These are phyloP conservation scores for Penicillium salamii DNA, from an alignment of 495 filamentous ascomycete genomes.

Conservation along the genomic window DNA sequence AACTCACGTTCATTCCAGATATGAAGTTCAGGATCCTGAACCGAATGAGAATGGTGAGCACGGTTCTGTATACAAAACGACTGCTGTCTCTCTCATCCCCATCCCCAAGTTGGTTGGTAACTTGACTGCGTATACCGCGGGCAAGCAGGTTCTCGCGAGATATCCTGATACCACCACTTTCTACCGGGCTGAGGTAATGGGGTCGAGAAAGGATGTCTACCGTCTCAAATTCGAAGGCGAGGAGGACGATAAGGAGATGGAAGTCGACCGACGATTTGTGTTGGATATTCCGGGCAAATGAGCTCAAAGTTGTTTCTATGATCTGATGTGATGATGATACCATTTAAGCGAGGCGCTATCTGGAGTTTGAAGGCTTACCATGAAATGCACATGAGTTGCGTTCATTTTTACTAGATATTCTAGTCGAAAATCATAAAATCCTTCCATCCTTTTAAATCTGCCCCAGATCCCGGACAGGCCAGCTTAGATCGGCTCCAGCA, in stretches of 20 bases:
- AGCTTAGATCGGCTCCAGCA: background rate
- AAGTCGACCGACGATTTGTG: constrained; percentile 76
- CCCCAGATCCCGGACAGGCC: background rate
- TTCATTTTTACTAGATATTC: constrained; percentile 9
- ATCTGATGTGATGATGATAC: constrained; percentile 30
- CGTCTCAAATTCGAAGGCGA: constrained; percentile 82
- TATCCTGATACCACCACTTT: constrained; percentile 96
- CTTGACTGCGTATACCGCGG: constrained; percentile 69
- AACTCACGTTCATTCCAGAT: constrained; percentile 47
- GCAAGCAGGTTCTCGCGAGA: constrained; percentile 76
- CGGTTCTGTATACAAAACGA: constrained; percentile 71
- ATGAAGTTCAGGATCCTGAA: constrained; percentile 92
- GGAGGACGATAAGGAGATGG: constrained; percentile 76
- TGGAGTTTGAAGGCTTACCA: constrained; percentile 19
- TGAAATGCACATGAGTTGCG: constrained; percentile 1
- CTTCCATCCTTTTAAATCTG: background rate
- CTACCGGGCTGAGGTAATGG: constrained; percentile 92
- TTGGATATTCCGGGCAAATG: constrained; percentile 65
- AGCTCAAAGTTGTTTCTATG: constrained; percentile 11
- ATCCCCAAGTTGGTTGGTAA: constrained; percentile 62
- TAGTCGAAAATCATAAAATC: background rate
- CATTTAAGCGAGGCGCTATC: constrained; percentile 31
- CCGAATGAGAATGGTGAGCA: constrained; percentile 75
- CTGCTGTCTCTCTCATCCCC: constrained; percentile 76
- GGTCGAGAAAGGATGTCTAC: constrained; percentile 59